Evolutionary conservation across 2,329 filamentous ascomycete species (phyloP).

Genomic region (Diaporthe sp.): DNA sequence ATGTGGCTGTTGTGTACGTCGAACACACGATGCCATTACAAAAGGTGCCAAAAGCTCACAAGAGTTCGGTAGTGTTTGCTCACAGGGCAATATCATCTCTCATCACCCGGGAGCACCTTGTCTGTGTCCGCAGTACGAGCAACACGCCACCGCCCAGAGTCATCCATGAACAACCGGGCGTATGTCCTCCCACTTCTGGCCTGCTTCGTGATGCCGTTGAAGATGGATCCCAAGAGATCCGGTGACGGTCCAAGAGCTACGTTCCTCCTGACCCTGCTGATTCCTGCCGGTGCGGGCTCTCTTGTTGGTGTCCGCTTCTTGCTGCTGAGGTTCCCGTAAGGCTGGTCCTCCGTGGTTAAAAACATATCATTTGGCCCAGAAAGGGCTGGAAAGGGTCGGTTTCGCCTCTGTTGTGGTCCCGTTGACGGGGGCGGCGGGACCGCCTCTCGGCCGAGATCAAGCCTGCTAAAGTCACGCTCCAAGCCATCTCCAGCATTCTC

Average conservation of each 20-base stretch:
- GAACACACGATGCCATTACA: not conserved
- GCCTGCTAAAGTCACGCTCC: constrained; percentile 24
- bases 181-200: not conserved
- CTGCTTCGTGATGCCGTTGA: not conserved
- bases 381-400: not conserved
- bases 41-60: not conserved
- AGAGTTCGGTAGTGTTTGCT: not conserved
- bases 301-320: not conserved
- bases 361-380: not conserved
- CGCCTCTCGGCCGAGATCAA: constrained; percentile 15
- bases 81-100: not conserved
- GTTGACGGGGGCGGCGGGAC: not conserved
- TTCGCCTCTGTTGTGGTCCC: not conserved
- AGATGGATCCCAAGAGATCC: constrained; percentile 22
- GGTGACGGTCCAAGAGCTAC: not conserved
- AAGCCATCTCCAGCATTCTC: not conserved
- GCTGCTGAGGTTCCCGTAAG: not conserved
- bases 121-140: not conserved
- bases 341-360: not conserved
- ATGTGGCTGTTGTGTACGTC: not conserved
- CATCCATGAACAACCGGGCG: constrained; percentile 26
- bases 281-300: not conserved
- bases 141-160: constrained; percentile 30
- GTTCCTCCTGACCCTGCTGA: not conserved
- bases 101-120: constrained; percentile 1